Evolutionary conservation across 768 basidiomycete genomes (phyloP).

Genomic region (Lyophyllum atratum): DNA sequence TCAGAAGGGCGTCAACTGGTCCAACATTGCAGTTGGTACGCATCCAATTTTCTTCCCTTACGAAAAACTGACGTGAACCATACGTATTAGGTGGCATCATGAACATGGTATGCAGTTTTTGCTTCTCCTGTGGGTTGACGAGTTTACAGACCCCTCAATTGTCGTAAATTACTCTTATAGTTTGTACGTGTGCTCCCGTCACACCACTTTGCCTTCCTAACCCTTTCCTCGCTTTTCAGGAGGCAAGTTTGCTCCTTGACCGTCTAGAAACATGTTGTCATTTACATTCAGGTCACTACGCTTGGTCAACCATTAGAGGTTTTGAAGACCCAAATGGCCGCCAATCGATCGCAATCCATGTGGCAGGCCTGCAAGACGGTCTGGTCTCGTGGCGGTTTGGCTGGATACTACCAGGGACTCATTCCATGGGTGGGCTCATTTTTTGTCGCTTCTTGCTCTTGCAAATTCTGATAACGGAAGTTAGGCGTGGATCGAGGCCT

Average conservation of each 20-base stretch:
- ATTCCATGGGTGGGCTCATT: slow-evolving; percentile 86
- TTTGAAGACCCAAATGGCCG: slow-evolving; percentile 99
- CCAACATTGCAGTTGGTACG: slow-evolving; percentile 93
- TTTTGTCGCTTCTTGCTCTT: neutral
- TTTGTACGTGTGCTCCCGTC: slow-evolving; percentile 47
- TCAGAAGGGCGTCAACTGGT: slow-evolving; percentile 91
- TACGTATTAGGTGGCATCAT: slow-evolving; percentile 79
- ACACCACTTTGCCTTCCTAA: neutral
- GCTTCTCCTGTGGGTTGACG: neutral
- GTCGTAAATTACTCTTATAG: slow-evolving; percentile 28
- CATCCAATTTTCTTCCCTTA: slow-evolving; percentile 16
- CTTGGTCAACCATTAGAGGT: slow-evolving; percentile 98
- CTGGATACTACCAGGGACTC: slow-evolving; percentile 95
- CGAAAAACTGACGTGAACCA: slow-evolving; percentile 19
- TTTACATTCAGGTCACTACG: slow-evolving; percentile 78
- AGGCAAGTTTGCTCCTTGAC: slow-evolving; percentile 53
- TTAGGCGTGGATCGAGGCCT: slow-evolving; percentile 99
- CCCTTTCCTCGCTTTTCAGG: slow-evolving; percentile 42
- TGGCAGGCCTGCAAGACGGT: slow-evolving; percentile 79
- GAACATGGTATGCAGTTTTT: slow-evolving; percentile 80
- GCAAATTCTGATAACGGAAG: neutral
- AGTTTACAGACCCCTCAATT: neutral
- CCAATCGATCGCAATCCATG: slow-evolving; percentile 93
- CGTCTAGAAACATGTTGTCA: neutral
- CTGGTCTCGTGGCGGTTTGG: slow-evolving; percentile 87